Conservation (phyloP, 2,329 filamentous ascomycete species). For the Diaporthe caulivora region DNA sequence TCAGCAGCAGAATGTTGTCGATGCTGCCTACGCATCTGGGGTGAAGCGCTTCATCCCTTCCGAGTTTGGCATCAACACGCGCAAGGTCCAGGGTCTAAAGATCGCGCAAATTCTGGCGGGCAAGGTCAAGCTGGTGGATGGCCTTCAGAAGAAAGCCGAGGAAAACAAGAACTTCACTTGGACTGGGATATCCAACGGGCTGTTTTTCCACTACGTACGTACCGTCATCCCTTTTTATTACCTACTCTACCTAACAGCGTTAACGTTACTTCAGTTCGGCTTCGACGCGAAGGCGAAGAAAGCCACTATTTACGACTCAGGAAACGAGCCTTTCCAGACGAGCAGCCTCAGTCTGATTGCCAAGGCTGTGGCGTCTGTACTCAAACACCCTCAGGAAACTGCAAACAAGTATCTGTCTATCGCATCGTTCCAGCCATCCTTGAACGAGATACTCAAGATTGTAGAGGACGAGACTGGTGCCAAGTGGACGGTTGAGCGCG, state of each 20-base stretch:
- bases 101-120: conserved; percentile 46
- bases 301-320: conserved; percentile 68
- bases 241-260: not conserved
- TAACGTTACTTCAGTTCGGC: conserved; percentile 57
- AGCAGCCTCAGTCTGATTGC: conserved; percentile 66
- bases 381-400: conserved; percentile 63
- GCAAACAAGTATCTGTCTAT: conserved; percentile 70
- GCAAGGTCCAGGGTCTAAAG: conserved; percentile 42
- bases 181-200: conserved; percentile 69
- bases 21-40: conserved; percentile 67
- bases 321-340: conserved; percentile 62
- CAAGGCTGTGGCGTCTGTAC: conserved; percentile 61
- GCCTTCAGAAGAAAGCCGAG: conserved; percentile 62
- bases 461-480: conserved; percentile 65
- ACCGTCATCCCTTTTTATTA: not conserved
- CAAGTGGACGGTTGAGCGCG: conserved; percentile 61
- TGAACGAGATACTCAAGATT: conserved; percentile 67
- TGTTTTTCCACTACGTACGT: conserved; percentile 72
- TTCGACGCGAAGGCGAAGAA: conserved; percentile 62
- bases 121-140: conserved; percentile 57
- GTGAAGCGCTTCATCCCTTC: conserved; percentile 70
- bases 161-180: conserved; percentile 64
- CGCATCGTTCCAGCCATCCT: conserved; percentile 67
- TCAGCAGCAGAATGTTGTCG: conserved; percentile 62
- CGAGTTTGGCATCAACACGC: conserved; percentile 60